A percentile compares a stretch with the other conserved stretches of the same genome.
phyloP scores from a whole-genome alignment of 768 basidiomycete genomes.

The Termitomyces sp. region DNA sequence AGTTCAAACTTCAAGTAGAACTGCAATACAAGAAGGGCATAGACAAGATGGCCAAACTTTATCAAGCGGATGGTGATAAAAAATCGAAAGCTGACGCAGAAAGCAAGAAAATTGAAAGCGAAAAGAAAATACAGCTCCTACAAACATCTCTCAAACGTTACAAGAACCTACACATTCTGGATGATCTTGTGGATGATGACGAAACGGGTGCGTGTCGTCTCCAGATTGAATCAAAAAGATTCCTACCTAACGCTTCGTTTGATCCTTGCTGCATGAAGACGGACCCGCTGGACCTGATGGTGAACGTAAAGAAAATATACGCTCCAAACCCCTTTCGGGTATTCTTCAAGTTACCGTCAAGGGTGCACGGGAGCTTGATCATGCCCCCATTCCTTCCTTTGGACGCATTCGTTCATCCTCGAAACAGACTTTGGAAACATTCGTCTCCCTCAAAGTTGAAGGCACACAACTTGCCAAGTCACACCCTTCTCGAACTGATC shows the following conservation, averaged over 20 bases:
- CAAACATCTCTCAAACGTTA: conserved; percentile 92
- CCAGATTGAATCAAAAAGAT: not conserved
- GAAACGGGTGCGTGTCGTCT: conserved; percentile 46
- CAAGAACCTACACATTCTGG: conserved; percentile 91
- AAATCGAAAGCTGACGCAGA: conserved; percentile 91
- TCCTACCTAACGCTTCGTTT: not conserved
- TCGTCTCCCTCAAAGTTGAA: conserved; percentile 93
- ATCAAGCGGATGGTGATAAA: conserved; percentile 96
- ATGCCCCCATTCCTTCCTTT: conserved; percentile 68
- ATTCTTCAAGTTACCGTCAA: conserved; percentile 85
- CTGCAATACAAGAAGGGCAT: conserved; percentile 97
- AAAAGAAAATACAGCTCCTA: conserved; percentile 92
- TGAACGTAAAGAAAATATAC: conserved; percentile 87
- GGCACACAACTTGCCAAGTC: conserved; percentile 90
- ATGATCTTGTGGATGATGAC: conserved; percentile 85
- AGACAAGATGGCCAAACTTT: conserved; percentile 97
- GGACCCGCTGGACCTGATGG: conserved; percentile 57
- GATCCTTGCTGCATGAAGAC: conserved; percentile 18
- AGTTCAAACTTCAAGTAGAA: conserved; percentile 99
- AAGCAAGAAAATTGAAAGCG: conserved; percentile 89
- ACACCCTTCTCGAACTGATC: conserved; percentile 89
- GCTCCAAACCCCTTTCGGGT: conserved; percentile 91
- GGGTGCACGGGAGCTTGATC: conserved; percentile 91
- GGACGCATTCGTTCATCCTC: conserved; percentile 66
- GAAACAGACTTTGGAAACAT: conserved; percentile 78